phyloP scores from a whole-genome alignment of 2,329 filamentous ascomycete genomes.

The Sordariomycetes sp. region DNA sequence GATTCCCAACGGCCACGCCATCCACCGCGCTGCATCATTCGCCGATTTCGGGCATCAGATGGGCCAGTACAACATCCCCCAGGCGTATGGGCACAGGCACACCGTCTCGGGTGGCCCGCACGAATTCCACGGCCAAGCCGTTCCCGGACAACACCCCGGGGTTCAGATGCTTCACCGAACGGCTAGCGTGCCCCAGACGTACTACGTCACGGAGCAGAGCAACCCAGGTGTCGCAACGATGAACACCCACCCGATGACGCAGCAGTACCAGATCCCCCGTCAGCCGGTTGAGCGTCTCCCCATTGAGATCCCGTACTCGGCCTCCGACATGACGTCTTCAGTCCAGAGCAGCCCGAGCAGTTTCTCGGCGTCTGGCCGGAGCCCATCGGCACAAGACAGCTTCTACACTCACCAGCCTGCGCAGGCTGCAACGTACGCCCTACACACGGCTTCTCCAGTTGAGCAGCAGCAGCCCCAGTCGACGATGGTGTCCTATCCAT shows the following conservation, averaged over 20 bases:
- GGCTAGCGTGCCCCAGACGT: constrained; percentile 33
- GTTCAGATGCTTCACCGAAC: constrained; percentile 38
- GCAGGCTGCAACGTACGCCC: constrained; percentile 34
- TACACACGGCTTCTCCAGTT: constrained; percentile 35
- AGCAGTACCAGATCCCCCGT: constrained; percentile 40
- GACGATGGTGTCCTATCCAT: constrained; percentile 28
- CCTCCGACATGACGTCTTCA: constrained; percentile 34
- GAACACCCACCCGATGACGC: constrained; percentile 39
- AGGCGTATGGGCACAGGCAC: constrained; percentile 31
- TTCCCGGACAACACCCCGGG: constrained; percentile 31
- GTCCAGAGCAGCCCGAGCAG: constrained; percentile 48
- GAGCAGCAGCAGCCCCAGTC: constrained; percentile 25
- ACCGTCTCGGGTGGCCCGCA: constrained; percentile 31
- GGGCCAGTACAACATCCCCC: constrained; percentile 10
- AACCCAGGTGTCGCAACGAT: constrained; percentile 53
- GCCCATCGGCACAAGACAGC: constrained; percentile 39
- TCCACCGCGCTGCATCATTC: constrained; percentile 44
- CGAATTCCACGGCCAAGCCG: constrained; percentile 29
- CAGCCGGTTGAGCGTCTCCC: constrained; percentile 30
- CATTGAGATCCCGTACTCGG: constrained; percentile 40
- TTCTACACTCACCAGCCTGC: constrained; percentile 47
- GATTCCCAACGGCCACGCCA: constrained; percentile 23
- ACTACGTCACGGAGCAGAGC: constrained; percentile 50
- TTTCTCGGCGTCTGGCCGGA: constrained; percentile 45
- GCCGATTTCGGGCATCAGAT: constrained; percentile 43